These are phyloP conservation scores for Calonectria crousiana DNA, from an alignment of 2,329 filamentous ascomycete species.

Conservation along the genomic window DNA sequence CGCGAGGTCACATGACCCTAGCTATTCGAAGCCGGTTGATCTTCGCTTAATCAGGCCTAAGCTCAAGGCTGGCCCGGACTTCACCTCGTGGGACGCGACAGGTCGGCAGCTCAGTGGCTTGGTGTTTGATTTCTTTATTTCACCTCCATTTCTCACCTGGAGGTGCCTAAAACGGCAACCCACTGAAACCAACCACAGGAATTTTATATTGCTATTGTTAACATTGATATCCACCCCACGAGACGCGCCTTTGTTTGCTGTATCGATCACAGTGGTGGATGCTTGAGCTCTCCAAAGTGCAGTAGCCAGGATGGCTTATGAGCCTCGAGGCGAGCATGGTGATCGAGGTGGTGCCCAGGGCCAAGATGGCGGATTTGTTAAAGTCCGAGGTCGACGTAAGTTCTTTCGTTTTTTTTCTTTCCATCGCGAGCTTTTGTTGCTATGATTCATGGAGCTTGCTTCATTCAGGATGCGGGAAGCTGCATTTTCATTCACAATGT, in stretches of 20 bases:
- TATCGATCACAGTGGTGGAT: conserved; percentile 37
- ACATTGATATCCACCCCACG: conserved; percentile 22
- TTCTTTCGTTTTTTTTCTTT: conserved; percentile 35
- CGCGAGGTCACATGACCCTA: conserved; percentile 12
- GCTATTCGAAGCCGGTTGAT: neutral
- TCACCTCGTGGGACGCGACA: conserved; percentile 23
- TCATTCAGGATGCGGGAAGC: conserved; percentile 8
- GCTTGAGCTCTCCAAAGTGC: conserved; percentile 35
- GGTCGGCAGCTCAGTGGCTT: conserved; percentile 18
- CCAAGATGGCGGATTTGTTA: conserved; percentile 60
- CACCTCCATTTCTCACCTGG: conserved; percentile 13
- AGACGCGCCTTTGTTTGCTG: conserved; percentile 35
- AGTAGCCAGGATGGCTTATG: conserved; percentile 62
- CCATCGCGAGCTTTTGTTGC: neutral
- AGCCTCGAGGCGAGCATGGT: conserved; percentile 64
- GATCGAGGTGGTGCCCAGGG: conserved; percentile 54
- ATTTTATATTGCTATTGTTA: neutral
- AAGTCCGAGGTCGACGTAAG: conserved; percentile 66
- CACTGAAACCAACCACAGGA: neutral
- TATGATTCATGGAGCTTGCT: neutral
- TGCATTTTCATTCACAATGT: neutral
- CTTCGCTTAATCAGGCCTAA: conserved; percentile 22
- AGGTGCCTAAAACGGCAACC: conserved; percentile 8
- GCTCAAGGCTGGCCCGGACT: conserved; percentile 11
- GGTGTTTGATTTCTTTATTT: conserved; percentile 18